Evolutionary conservation across 441 rosid species (phyloP).

Genomic region (Biscutella laevigata): DNA sequence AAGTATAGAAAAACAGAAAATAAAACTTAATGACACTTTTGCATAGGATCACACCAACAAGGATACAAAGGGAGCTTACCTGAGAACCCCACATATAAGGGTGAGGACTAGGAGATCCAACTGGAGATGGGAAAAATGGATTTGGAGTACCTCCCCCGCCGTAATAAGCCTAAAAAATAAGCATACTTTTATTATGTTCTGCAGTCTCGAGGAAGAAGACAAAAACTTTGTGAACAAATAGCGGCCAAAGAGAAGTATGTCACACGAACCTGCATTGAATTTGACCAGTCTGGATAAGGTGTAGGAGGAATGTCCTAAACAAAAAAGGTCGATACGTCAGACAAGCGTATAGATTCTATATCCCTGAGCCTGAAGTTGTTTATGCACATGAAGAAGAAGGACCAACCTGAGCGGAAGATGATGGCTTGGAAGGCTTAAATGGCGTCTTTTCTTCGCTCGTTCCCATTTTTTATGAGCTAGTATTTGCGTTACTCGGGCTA

Average conservation of each 20-base stretch:
- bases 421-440: conserved; percentile 62
- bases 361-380: neutral
- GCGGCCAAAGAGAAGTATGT: neutral
- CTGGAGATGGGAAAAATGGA: conserved; percentile 78
- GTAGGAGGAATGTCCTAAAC: conserved; percentile 61
- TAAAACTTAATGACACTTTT: neutral
- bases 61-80: conserved; percentile 32
- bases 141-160: conserved; percentile 78
- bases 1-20: conserved; percentile 14
- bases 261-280: conserved; percentile 69
- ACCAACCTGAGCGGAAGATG: conserved; percentile 69
- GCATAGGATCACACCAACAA: neutral
- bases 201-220: neutral
- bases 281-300: conserved; percentile 90
- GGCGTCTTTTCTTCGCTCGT: conserved; percentile 64
- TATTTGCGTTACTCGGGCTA: conserved; percentile 32
- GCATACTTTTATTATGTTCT: neutral
- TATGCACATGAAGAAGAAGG: neutral
- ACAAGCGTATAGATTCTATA: neutral
- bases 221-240: conserved; percentile 1
- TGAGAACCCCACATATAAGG: conserved; percentile 93
- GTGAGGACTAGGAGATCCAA: conserved; percentile 80
- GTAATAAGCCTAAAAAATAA: conserved; percentile 72
- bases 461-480: conserved; percentile 23
- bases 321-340: conserved; percentile 2